Base-by-base conservation (phyloP, 1,284 basidiomycete genomes). In the Puccinia hordei region DNA sequence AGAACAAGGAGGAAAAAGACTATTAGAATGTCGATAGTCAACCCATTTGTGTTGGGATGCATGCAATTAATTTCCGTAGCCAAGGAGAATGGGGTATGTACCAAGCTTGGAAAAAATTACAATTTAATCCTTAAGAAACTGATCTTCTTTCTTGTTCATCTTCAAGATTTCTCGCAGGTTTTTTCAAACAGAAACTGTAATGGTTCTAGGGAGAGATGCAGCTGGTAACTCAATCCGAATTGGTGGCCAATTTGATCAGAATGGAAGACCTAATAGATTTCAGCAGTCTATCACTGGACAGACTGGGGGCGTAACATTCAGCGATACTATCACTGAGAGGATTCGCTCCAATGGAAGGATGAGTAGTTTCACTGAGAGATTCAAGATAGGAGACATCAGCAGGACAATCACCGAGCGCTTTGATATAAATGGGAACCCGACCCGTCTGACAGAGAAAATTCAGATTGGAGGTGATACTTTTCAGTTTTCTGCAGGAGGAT, bases 341-440 rank as follows among this genome's bases (percentile, higher is more conserved):
- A 59, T 59, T 59, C 57, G 57, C 9, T 59, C 57, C 30, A 59
- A 33, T 59, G 27, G 27, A 27, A 24, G 27, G 33, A 3, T 59
- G n/a, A 10, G 57, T 30, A 59, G 57, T 33, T 30, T 59, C 10
- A 59, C 57, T 3, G 57, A 59, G 30, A 59, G 24, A 59, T 10
- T 59, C 57, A 30, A n/a, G 15, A 24, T 27, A 59, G 57, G 57
- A 27, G 57, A 59, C 24, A 2, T 30, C 57, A 59, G 57, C 33
- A 13, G 1, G 17, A 27, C 4, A 15, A 59, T 59, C 57, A 30
- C 57, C 2, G 57, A 59, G 24, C 24, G 27, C 1, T 27, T 59
- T 30, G 57, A 59, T 59, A 59, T 27, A 33, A 59, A 59, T 59
- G 57, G 57, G 24, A 59, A 27, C n/a, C 57, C 57, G 3, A 59